Percentiles rank a stretch among this genome's conserved stretches.
Conservation (phyloP, 208 protist species). For the Acanthamoeba lenticulata region DNA sequence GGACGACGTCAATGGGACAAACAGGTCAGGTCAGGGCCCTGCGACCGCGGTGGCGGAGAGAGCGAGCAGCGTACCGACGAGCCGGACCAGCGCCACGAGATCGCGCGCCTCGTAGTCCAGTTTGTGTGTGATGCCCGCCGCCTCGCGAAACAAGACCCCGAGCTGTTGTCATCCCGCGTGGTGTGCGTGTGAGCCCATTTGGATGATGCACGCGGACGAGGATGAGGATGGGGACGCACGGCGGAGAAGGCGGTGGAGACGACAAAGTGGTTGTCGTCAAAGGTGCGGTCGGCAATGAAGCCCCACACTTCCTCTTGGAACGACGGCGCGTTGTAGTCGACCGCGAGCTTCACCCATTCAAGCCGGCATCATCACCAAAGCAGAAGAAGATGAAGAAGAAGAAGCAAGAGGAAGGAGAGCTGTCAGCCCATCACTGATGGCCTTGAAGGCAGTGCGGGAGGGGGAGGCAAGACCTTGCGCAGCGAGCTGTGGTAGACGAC, state of each 20-base stretch:
- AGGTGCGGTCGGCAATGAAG: neutral
- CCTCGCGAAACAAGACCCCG: constrained; percentile 41
- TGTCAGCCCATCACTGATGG: no score
- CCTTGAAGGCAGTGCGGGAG: no score
- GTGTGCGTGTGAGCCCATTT: no score
- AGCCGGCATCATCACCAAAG: no score
- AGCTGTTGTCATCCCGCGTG: neutral
- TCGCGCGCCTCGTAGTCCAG: constrained; percentile 9
- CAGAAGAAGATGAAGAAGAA: no score
- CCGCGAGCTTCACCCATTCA: no score
- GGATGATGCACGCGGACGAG: neutral
- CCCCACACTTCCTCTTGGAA: constrained; percentile 45
- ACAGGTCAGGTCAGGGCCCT: neutral
- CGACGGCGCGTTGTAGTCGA: neutral
- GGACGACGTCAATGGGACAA: neutral
- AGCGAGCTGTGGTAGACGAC: neutral
- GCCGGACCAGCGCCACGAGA: neutral
- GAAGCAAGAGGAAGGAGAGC: no score
- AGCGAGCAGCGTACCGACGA: constrained; percentile 13
- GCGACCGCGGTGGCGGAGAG: neutral
- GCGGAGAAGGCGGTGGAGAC: constrained; percentile 44
- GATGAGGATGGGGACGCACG: neutral
- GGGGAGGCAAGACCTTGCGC: constrained; percentile 15
- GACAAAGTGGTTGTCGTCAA: constrained; percentile 48
- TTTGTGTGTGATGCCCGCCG: neutral